Evolutionary conservation across 1,284 basidiomycete genomes (phyloP), one percentile per base, ranked within the genome.

Genomic region (Mycosarcoma mackinlayi): DNA sequence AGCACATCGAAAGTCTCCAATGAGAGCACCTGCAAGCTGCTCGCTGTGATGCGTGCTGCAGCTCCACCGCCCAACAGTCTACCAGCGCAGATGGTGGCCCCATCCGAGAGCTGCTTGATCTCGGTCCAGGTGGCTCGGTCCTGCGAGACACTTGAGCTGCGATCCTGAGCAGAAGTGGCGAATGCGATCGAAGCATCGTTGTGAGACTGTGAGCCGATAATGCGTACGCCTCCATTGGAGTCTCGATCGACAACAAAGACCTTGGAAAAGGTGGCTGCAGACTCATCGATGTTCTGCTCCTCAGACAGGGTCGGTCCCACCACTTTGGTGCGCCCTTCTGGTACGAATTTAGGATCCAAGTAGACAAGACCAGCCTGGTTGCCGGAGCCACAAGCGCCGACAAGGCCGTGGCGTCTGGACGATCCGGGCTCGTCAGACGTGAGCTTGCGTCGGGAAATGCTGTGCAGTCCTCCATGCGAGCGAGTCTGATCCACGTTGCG

Each of bases 361-460:
- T 70, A 70, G 8, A 57, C 61, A 5, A 70, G 38, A 6, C 61
- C 67, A 21, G 67, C 61, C 39, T 70, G 67, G n/a, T 51, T 70
- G 8, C 67, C 67, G 3, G 57, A 56, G 6, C 67, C 67, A 42
- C 53, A 58, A 3, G 61, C 56, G 14, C 52, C 67, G 7, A 70
- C 67, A 34, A 70, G 14, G 1, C 19, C 57, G 38, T 61, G 42
- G 10, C 61, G 52, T 33, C 58, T 59, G 10, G 49, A 52, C 6
- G 52, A 46, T 3, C 60, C 61, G 0, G 60, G 35, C 27, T 58
- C 42, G 18, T 51, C 35, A 7, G 38, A n/a, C n/a, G 56, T 35
- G 6, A 70, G 28, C 27, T 57, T 60, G 16, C 61, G 61, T 24
- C 53, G 23, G 4, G 67, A 52, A 11, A 70, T 53, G 28, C 67